Evolutionary conservation across 768 basidiomycete genomes (phyloP), one percentile per base, ranked within the genome.

Genomic region (Dacryopinax primogenitus): DNA sequence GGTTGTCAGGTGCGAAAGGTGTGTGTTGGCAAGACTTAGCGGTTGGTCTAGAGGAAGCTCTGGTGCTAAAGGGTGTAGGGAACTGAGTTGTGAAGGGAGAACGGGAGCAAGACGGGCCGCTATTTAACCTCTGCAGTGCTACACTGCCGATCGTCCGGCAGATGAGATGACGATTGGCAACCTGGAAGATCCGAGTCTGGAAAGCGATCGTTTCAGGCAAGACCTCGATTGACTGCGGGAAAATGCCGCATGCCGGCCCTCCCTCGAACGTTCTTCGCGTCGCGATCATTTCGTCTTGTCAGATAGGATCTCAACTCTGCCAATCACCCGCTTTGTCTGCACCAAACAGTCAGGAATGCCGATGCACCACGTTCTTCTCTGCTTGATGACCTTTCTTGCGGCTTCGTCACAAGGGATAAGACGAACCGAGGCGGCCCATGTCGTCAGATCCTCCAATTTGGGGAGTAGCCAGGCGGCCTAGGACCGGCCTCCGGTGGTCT

Each of bases 301-400:
- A 58, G 51, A 58, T 58, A 58, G 51, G 13, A 58, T 58, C 51
- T 58, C 26, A 30, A 58, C 26, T 58, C 32, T 58, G 51, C 51
- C 51, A 21, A 30, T 58, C 13, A 30, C 3, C 30, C 26, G 51
- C 30, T 15, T 30, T 58, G 30, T 58, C 51, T 30, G 51, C 15
- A 30, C 30, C 26, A 47, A 28, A 30, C 23, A 3, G 30, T 32
- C 51, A 15, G 51, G 26, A 21, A 58, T 6, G 21, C 32, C 51
- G 32, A 15, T 58, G 51, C 30, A 18, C 51, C 51, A 6, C 30
- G 32, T 11, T 7, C 7, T 26, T 58, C 11, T 26, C 51, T 30
- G 12, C 51, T 44, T 23, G 18, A 15, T 23, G 16, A 18, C 18
- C 7, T 44, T 58, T 32, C 30, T 6, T 58, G 51, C 51, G 3